These are phyloP conservation scores for Leptodontidium sp. DNA, from an alignment of 2,329 filamentous ascomycete genomes.

Conservation along the genomic window DNA sequence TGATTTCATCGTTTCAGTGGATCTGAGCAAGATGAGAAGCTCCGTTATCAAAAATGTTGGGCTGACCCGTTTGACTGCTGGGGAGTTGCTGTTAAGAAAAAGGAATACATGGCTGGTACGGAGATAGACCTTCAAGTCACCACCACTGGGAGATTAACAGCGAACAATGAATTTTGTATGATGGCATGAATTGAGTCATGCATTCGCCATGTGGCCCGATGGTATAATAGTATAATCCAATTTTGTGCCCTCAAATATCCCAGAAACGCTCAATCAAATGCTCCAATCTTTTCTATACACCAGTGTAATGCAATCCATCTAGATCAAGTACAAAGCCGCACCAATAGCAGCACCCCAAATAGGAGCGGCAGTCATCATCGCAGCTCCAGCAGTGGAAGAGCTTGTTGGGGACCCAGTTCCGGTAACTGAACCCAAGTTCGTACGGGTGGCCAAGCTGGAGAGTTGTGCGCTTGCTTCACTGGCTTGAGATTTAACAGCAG, in stretches of 20 bases:
- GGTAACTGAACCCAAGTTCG: conserved; percentile 4
- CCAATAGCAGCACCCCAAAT: conserved; percentile 30
- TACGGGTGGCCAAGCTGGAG: background rate
- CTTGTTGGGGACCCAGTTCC: background rate
- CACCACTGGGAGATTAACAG: background rate
- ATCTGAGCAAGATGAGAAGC: background rate
- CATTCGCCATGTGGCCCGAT: conserved; percentile 6
- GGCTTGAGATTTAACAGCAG: conserved; percentile 13
- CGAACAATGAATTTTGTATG: background rate
- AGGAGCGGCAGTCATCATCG: conserved; percentile 31
- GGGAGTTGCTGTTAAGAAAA: too few relatives aligned
- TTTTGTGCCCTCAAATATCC: background rate
- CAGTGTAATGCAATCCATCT: conserved; percentile 9
- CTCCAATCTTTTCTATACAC: background rate
- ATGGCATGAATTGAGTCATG: background rate
- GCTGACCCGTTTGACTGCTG: too few relatives aligned
- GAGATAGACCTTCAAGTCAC: too few relatives aligned
- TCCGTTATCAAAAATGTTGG: too few relatives aligned
- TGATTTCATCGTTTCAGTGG: background rate
- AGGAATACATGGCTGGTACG: too few relatives aligned
- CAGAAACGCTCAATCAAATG: conserved; percentile 1
- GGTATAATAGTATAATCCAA: conserved; percentile 13
- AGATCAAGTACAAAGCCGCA: conserved; percentile 32
- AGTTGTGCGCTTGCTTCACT: background rate
- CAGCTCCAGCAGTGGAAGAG: conserved; percentile 18